phyloP scores from a whole-genome alignment of 306 rosid species.

The Styphnolobium japonicum region DNA sequence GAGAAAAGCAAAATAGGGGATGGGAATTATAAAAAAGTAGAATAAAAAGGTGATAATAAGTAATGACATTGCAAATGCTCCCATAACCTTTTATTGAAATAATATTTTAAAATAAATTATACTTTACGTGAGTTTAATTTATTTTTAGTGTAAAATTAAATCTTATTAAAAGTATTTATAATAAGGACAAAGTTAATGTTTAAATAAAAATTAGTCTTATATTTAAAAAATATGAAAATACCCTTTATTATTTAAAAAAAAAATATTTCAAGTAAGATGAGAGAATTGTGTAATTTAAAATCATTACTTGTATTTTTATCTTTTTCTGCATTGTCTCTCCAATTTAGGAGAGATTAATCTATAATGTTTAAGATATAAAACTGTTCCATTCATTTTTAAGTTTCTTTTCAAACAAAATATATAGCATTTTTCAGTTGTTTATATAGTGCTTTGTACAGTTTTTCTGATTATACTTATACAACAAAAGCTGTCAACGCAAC shows the following conservation, averaged over 20 bases:
- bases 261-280: no score
- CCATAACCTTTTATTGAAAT: neutral
- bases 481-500: neutral
- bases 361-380: neutral
- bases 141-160: no score
- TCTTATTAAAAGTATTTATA: no score
- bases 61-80: neutral
- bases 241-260: no score
- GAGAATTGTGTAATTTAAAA: neutral
- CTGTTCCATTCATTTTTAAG: neutral
- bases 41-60: neutral
- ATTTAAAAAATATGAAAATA: no score
- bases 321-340: neutral
- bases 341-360: neutral
- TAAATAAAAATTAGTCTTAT: no score
- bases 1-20: neutral
- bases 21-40: neutral
- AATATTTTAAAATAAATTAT: no score
- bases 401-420: neutral
- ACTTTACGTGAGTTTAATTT: no score
- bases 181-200: no score
- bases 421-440: no score
- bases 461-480: neutral
- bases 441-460: neutral
- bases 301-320: neutral